Percentiles rank a stretch among this genome's conserved stretches.
Evolutionary conservation across 2,329 filamentous ascomycete species (phyloP).

Genomic region (Fusarium sp.): DNA sequence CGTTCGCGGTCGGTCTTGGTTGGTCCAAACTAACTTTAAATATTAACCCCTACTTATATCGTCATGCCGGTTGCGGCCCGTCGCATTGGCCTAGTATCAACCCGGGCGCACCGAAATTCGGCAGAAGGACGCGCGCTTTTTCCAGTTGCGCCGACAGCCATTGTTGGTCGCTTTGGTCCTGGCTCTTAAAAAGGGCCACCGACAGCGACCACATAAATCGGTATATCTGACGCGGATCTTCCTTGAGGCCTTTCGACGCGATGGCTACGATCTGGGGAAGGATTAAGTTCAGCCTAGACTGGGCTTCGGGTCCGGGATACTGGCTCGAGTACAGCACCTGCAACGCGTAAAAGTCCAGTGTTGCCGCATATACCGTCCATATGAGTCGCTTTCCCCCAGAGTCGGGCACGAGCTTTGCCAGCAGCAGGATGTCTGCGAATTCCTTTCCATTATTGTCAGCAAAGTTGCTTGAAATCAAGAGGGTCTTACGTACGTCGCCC

Average conservation of each 20-base stretch:
- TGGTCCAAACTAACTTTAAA: too few species aligned
- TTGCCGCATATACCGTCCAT: conserved; percentile 43
- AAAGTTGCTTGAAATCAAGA: accelerated
- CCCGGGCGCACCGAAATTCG: conserved; percentile 36
- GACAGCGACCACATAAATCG: conserved; percentile 46
- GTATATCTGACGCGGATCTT: conserved; percentile 37
- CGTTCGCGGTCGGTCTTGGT: too few species aligned
- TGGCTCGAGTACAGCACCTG: conserved; percentile 27
- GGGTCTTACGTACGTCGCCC: conserved; percentile 31
- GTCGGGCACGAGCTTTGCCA: conserved; percentile 2
- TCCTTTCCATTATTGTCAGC: conserved; percentile 24
- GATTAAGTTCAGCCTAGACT: not conserved
- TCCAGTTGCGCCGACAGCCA: conserved; percentile 38
- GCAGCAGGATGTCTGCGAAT: conserved; percentile 37
- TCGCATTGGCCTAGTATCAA: conserved; percentile 28
- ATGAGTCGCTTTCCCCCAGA: conserved; percentile 42
- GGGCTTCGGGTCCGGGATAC: not conserved
- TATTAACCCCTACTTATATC: conserved; percentile 2
- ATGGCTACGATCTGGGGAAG: conserved; percentile 30
- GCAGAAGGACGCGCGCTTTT: conserved; percentile 28
- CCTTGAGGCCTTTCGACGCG: conserved; percentile 36
- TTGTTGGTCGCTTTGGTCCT: conserved; percentile 2
- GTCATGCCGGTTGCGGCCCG: not conserved
- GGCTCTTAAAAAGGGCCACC: conserved; percentile 30
- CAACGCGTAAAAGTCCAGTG: conserved; percentile 39